Evolutionary conservation across 805 yeast species (phyloP), one percentile per base, ranked within the genome.

Genomic region (Hanseniaspora thailandica): DNA sequence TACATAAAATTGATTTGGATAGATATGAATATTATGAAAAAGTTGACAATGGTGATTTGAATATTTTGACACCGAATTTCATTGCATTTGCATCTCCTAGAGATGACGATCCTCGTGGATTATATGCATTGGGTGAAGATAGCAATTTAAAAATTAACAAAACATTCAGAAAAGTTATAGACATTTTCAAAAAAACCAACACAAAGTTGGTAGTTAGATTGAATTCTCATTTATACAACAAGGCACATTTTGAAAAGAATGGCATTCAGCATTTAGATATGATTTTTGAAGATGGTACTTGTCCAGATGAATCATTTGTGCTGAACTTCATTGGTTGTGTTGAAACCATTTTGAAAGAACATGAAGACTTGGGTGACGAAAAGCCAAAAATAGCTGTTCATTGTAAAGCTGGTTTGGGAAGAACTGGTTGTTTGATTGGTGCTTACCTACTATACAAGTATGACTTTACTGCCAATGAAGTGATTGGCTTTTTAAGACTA

Each of bases 21-120:
- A 95, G 87, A 63, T 90, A 89, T 66, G 98, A 93, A 67, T 84
- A 80, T 62, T 89, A 86, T 63, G 98, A 93, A 67, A 73, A 95
- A 58, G 98, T 93, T 2, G 97, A 93, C 64, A 93, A 89, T 66
- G 98, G 98, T 57, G 98, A 93, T 68, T 86, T 93, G 62, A 93
- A 93, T 66, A 82, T 84, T 35, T 72, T 93, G 46, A 85, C 96
- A 2, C 90, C 93, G 57, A 95, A 93, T 65, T 93, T 90, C 62
- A 83, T 93, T 59, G 98, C 98, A 30, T 93, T 93, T 75, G 98
- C 98, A 5, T 88, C 97, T 1, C 98, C 98, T 3, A 87, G 82
- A 61, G 46, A 41, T 26, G 57, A 54, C 9, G 57, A 58, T 25
- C 44, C 57, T 9, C 57, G 52, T 36, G 54, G 54, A 2, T 10